phyloP scores from a whole-genome alignment of 2,329 filamentous ascomycete genomes.

The Coniella vitis region DNA sequence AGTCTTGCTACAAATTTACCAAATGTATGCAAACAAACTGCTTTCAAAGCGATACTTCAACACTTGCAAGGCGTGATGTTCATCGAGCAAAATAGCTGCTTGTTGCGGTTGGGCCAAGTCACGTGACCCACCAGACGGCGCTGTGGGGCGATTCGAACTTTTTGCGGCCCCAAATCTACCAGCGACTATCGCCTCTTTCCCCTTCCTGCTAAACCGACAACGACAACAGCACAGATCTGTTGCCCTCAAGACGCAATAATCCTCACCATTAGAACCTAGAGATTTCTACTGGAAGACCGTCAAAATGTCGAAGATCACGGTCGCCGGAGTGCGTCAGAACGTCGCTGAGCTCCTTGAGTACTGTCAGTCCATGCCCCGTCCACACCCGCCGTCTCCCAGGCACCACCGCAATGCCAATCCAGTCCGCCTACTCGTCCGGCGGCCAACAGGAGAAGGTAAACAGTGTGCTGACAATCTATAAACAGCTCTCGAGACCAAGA shows the following conservation, averaged over 20 bases:
- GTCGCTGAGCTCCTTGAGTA: constrained; percentile 92
- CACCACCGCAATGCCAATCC: too few relatives aligned
- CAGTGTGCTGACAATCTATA: neutral
- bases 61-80: too few relatives aligned
- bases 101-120: too few relatives aligned
- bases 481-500: constrained; percentile 66
- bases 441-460: neutral
- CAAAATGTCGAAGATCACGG: constrained; percentile 62
- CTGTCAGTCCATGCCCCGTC: constrained; percentile 37
- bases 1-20: too few relatives aligned
- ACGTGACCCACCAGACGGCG: neutral
- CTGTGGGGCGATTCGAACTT: neutral
- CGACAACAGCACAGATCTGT: constrained; percentile 5
- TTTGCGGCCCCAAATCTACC: neutral
- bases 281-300: constrained; percentile 80
- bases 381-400: too few relatives aligned
- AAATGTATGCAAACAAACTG: too few relatives aligned
- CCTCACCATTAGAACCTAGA: constrained; percentile 66
- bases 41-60: too few relatives aligned
- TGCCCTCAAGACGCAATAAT: constrained; percentile 28
- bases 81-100: too few relatives aligned
- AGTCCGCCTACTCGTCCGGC: neutral
- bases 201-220: constrained; percentile 21
- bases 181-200: neutral
- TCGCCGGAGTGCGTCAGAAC: constrained; percentile 90